These are phyloP conservation scores for Phlyctochytrium planicorne DNA, from an alignment of 192 early-diverging fungal genomes.

Conservation along the genomic window DNA sequence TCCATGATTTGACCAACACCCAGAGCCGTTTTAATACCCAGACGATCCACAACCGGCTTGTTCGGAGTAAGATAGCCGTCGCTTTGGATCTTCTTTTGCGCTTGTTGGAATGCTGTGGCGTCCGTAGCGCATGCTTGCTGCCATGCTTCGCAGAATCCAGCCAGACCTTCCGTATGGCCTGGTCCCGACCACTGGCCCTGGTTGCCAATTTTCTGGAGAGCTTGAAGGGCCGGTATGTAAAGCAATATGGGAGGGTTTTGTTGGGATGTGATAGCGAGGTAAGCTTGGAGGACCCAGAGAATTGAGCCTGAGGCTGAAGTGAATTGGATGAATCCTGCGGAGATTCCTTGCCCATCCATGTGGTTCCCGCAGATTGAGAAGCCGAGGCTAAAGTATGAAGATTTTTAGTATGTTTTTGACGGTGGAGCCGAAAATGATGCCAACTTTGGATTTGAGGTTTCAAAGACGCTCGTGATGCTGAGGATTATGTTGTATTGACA, in stretches of 20 bases:
- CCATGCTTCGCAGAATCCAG: constrained; percentile 23
- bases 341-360: constrained; percentile 26
- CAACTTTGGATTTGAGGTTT: background rate
- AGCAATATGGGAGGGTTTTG: background rate
- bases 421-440: background rate
- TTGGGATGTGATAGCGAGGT: background rate
- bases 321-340: constrained; percentile 31
- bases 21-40: constrained; percentile 2
- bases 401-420: background rate
- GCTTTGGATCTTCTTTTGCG: background rate
- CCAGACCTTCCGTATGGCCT: background rate
- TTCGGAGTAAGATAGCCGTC: background rate
- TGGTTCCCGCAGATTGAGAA: constrained; percentile 7
- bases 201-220: background rate
- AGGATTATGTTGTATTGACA: constrained; percentile 27
- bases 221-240: background rate
- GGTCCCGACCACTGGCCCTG: background rate
- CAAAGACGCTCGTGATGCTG: constrained; percentile 11
- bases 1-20: constrained; percentile 2
- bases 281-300: constrained; percentile 10
- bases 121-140: background rate
- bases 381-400: background rate
- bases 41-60: background rate
- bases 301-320: constrained; percentile 14
- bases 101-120: background rate